Conservation (phyloP, 108 stramenopile genomes). For the Nitzschia inconspicua region DNA sequence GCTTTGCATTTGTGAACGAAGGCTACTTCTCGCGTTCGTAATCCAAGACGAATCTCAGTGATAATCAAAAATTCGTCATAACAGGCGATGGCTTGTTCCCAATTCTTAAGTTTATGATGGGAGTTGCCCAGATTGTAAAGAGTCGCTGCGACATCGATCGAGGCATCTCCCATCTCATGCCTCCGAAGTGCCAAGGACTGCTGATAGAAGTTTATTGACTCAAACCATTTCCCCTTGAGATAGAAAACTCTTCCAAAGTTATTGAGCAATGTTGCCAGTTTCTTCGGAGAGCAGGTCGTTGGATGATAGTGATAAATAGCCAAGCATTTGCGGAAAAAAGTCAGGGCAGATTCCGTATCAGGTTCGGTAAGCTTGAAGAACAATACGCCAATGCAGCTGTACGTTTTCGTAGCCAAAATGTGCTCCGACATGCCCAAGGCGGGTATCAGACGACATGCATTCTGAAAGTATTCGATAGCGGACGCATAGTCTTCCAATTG, state of each 20-base stretch:
- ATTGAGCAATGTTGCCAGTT: constrained; percentile 50
- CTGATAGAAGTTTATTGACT: constrained; percentile 37
- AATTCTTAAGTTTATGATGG: constrained; percentile 49
- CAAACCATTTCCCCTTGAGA: constrained; percentile 43
- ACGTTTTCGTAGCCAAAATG: neutral
- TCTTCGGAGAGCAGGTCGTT: neutral
- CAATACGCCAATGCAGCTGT: neutral
- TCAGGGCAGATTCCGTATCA: neutral
- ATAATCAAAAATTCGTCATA: constrained; percentile 44
- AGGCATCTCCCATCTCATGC: constrained; percentile 29
- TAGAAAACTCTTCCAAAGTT: constrained; percentile 66
- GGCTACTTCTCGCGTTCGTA: constrained; percentile 48
- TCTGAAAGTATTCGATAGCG: neutral
- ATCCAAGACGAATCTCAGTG: constrained; percentile 29
- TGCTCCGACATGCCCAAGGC: neutral
- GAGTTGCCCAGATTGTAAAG: constrained; percentile 64
- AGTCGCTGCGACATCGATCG: constrained; percentile 59
- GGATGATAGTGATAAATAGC: neutral
- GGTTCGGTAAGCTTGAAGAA: neutral
- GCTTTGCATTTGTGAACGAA: constrained; percentile 65
- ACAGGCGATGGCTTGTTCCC: constrained; percentile 41
- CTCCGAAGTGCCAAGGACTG: constrained; percentile 43
- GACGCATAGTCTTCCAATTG: no score
- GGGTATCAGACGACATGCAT: neutral
- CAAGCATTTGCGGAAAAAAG: neutral